A percentile compares a stretch with the other conserved stretches of the same genome.
phyloP scores from a whole-genome alignment of 306 rosid species.

The Gastrolobium bilobum region DNA sequence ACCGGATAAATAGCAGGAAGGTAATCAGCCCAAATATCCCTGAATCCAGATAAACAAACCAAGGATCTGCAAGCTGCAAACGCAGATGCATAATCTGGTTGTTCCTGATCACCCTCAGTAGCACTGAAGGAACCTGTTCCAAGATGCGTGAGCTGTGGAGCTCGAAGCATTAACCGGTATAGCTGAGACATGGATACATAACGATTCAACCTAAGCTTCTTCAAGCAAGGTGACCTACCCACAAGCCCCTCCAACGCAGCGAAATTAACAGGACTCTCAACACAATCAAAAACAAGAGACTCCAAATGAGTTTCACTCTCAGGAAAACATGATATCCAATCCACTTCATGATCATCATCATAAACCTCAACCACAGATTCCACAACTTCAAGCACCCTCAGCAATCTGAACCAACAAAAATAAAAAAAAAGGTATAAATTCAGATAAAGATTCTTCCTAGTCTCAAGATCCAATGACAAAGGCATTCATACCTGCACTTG shows the following conservation, averaged over 20 bases:
- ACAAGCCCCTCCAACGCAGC: constrained; percentile 88
- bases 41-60: constrained; percentile 89
- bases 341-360: constrained; percentile 75
- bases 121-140: constrained; percentile 79
- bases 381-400: constrained; percentile 85
- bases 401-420: constrained; percentile 58
- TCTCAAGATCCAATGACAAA: no score
- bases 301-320: constrained; percentile 70
- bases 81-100: constrained; percentile 71
- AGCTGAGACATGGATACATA: constrained; percentile 69
- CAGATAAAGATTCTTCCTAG: no score
- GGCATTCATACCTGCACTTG: constrained; percentile 61
- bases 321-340: constrained; percentile 84
- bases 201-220: constrained; percentile 75
- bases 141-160: constrained; percentile 88
- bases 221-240: constrained; percentile 79
- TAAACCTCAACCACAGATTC: constrained; percentile 69
- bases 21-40: constrained; percentile 67
- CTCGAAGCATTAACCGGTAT: constrained; percentile 63
- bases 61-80: constrained; percentile 80
- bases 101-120: constrained; percentile 66
- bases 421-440: neutral
- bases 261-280: constrained; percentile 66
- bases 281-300: constrained; percentile 80
- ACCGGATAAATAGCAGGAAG: constrained; percentile 71